phyloP scores from a whole-genome alignment of 106 monocot species.

The Dendrobium nobile region DNA sequence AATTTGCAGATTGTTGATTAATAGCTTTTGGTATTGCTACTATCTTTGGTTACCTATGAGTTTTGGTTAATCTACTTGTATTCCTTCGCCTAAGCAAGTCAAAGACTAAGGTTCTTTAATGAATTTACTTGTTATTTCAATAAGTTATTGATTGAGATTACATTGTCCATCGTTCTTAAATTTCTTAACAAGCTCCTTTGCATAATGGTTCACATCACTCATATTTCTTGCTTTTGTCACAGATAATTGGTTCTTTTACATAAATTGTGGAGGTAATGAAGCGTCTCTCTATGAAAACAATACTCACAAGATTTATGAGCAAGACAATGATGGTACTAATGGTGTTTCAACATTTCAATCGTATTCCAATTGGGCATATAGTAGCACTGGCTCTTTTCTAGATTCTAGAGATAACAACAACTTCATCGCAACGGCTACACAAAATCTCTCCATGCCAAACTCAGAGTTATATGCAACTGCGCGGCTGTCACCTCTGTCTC shows the following conservation, averaged over 20 bases:
- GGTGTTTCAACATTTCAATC: constrained; percentile 54
- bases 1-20: no score
- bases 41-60: no score
- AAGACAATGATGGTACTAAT: constrained; percentile 42
- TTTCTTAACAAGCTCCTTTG: no score
- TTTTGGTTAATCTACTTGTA: no score
- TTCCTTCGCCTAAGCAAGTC: no score
- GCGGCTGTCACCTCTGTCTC: constrained; percentile 29
- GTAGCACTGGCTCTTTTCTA: constrained; percentile 81
- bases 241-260: constrained; percentile 45
- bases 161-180: no score
- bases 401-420: constrained; percentile 50
- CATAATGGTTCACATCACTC: no score
- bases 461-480: constrained; percentile 20
- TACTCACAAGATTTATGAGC: constrained; percentile 36
- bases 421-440: constrained; percentile 55
- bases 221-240: constrained; percentile 1
- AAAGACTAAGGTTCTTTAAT: no score
- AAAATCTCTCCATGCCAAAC: constrained; percentile 24
- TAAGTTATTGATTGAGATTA: no score
- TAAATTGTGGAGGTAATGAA: constrained; percentile 69
- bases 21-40: no score
- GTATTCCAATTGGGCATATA: constrained; percentile 62
- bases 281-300: constrained; percentile 16
- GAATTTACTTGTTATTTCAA: no score